Conservation (phyloP, 257 asterid genomes). For the Lithospermum erythrorhizon region DNA sequence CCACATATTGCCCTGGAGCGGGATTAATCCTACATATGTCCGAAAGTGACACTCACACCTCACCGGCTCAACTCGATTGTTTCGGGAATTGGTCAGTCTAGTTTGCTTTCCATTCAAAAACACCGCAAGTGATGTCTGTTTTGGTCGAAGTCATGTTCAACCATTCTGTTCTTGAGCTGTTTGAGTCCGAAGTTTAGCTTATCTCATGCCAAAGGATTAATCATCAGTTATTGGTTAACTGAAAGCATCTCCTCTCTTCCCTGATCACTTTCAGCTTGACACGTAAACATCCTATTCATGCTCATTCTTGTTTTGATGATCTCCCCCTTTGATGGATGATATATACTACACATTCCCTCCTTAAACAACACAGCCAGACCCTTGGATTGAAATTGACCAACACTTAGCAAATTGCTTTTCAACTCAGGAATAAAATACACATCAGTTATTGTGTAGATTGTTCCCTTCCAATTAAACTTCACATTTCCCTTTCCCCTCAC, state of each 20-base stretch:
- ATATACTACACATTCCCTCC: not conserved
- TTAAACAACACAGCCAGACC: not conserved
- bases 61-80: not conserved
- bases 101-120: not conserved
- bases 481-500: not conserved
- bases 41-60: not conserved
- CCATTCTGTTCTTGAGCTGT: not conserved
- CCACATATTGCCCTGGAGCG: too few species aligned
- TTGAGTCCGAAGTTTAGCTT: too few species aligned
- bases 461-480: too few species aligned
- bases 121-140: too few species aligned
- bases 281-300: not conserved
- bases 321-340: not conserved
- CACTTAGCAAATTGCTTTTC: not conserved
- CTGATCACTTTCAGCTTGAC: too few species aligned
- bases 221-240: not conserved
- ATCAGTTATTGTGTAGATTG: not conserved
- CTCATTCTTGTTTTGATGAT: not conserved
- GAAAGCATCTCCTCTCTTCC: not conserved
- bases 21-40: not conserved
- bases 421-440: not conserved
- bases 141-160: not conserved
- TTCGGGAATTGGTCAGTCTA: not conserved
- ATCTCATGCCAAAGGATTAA: not conserved
- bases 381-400: not conserved